These are phyloP conservation scores for Colletotrichum tamarilloi DNA, from an alignment of 2,329 filamentous ascomycete genomes.

Conservation along the genomic window DNA sequence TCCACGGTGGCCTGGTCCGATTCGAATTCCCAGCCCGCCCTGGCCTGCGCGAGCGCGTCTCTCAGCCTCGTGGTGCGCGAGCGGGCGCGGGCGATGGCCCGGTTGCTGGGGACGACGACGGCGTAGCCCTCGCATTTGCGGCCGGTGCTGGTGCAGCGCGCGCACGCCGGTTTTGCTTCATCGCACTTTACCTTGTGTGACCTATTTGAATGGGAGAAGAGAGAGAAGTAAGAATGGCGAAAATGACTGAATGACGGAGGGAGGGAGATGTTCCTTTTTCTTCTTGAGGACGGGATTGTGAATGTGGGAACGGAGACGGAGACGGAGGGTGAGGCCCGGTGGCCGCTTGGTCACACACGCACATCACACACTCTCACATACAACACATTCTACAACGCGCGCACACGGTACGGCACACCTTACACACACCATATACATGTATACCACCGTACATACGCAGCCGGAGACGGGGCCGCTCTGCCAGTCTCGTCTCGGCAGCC, in stretches of 20 bases:
- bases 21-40: conserved; percentile 20
- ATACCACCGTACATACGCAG: background rate
- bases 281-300: background rate
- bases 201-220: conserved; percentile 42
- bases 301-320: background rate
- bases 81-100: conserved; percentile 27
- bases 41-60: conserved; percentile 24
- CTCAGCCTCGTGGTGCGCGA: conserved; percentile 32
- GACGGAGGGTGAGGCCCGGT: background rate
- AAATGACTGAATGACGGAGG: too few relatives aligned
- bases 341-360: conserved; percentile 7
- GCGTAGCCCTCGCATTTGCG: conserved; percentile 67
- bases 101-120: conserved; percentile 33
- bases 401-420: too few relatives aligned
- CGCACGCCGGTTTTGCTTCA: conserved; percentile 63
- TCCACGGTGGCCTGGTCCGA: conserved; percentile 43
- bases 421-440: background rate
- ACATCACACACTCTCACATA: background rate
- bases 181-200: conserved; percentile 68
- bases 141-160: conserved; percentile 64
- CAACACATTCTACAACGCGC: background rate
- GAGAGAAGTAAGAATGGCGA: background rate
- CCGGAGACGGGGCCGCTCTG: background rate
- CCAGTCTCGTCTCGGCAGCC: background rate
- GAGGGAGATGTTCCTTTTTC: background rate